phyloP scores from a whole-genome alignment of 495 filamentous ascomycete species.

The Podospora pseudopauciseta region DNA sequence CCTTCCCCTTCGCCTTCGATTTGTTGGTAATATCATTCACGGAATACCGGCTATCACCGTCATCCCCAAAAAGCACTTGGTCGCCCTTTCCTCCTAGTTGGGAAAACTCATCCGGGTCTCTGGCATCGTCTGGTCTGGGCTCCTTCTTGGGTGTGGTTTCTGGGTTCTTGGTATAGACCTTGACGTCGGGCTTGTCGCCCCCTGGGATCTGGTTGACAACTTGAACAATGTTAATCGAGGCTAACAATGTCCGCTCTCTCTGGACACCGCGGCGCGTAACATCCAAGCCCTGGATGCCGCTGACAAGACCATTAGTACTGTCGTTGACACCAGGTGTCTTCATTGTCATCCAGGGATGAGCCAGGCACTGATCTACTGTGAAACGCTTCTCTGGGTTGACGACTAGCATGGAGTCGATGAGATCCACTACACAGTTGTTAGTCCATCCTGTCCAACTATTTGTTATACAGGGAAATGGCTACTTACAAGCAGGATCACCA shows the following conservation, averaged over 20 bases:
- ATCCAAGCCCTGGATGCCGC: conserved; percentile 73
- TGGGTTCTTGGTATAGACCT: conserved; percentile 76
- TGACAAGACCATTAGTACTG: conserved; percentile 89
- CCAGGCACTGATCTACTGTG: conserved; percentile 83
- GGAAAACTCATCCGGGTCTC: conserved; percentile 71
- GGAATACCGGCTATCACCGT: conserved; percentile 49
- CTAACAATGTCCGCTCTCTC: conserved; percentile 81
- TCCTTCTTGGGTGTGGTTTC: conserved; percentile 45
- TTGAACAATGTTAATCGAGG: conserved; percentile 73
- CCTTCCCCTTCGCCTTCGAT: conserved; percentile 31
- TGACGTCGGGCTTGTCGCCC: conserved; percentile 56
- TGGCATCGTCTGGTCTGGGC: conserved; percentile 57
- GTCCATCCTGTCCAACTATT: background rate
- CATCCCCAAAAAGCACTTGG: conserved; percentile 66
- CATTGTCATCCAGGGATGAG: conserved; percentile 82
- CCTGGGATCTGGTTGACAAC: conserved; percentile 59
- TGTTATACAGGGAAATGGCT: background rate
- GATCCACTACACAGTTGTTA: conserved; percentile 55
- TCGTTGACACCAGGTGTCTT: conserved; percentile 58
- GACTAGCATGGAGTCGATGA: conserved; percentile 93
- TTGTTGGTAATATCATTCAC: conserved; percentile 38
- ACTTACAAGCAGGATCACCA: conserved; percentile 69
- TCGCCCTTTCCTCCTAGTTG: conserved; percentile 81
- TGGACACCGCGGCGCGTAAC: conserved; percentile 75
- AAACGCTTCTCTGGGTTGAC: conserved; percentile 79